phyloP scores from a whole-genome alignment of 192 early-diverging fungal species.

The Entophlyctis helioformis region DNA sequence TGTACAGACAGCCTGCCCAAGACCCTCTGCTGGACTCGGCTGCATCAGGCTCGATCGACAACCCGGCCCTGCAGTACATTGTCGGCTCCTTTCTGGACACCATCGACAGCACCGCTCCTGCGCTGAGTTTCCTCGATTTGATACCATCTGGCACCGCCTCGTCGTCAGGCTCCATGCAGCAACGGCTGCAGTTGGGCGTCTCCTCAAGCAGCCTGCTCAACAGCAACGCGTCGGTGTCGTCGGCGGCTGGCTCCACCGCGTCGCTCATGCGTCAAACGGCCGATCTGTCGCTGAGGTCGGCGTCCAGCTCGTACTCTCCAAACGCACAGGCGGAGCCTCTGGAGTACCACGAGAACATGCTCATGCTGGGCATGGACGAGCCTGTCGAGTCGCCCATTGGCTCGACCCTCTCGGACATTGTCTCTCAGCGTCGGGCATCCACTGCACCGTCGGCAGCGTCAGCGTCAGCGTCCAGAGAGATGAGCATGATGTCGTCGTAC shows the following conservation, averaged over 20 bases:
- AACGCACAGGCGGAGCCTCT: slow-evolving; percentile 2
- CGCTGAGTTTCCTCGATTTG: slow-evolving; percentile 6
- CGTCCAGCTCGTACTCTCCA: background rate
- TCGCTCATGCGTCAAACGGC: background rate
- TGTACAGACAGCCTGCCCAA: too few relatives aligned
- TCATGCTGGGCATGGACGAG: slow-evolving; percentile 20
- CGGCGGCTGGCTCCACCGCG: too few relatives aligned
- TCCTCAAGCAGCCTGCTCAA: too few relatives aligned
- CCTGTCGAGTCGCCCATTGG: too few relatives aligned
- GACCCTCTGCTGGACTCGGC: too few relatives aligned
- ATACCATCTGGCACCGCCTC: background rate
- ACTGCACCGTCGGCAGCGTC: too few relatives aligned
- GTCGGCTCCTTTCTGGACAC: slow-evolving; percentile 28
- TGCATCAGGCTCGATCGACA: background rate
- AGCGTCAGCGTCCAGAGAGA: too few relatives aligned
- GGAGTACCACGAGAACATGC: slow-evolving; percentile 26
- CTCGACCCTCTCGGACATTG: too few relatives aligned
- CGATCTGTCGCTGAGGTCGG: background rate
- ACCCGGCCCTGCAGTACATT: slow-evolving; percentile 26
- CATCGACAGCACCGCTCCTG: slow-evolving; percentile 16
- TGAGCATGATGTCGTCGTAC: too few relatives aligned
- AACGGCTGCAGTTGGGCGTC: background rate
- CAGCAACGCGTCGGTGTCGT: too few relatives aligned
- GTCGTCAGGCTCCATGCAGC: background rate
- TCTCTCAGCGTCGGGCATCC: too few relatives aligned